Evolutionary conservation across 202 grass and related monocot species (phyloP).

Genomic region (Panicum hallii): DNA sequence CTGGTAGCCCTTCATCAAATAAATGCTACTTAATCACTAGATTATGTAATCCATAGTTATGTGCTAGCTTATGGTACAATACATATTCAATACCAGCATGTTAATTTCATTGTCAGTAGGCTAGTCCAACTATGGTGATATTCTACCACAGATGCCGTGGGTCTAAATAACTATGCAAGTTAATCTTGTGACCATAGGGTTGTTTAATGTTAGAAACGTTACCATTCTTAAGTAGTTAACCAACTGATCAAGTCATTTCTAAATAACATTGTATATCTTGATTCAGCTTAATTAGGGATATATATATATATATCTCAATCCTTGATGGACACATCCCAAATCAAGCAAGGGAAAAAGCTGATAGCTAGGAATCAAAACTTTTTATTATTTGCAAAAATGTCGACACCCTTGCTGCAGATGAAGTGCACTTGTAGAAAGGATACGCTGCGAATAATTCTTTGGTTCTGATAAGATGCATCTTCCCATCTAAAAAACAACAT

Average conservation of each 20-base stretch:
- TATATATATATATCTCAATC: too few species aligned
- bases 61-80: background rate
- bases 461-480: background rate
- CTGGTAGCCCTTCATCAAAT: background rate
- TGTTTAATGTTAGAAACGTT: background rate
- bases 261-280: background rate
- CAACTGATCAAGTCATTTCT: background rate
- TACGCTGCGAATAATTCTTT: background rate
- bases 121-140: background rate
- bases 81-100: background rate
- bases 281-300: background rate
- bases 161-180: background rate
- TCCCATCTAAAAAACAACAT: background rate
- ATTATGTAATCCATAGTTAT: background rate
- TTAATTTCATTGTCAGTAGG: background rate
- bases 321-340: background rate
- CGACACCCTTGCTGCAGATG: background rate
- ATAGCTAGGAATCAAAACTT: background rate
- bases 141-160: background rate
- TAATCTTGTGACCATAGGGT: background rate
- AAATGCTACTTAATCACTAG: background rate
- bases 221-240: background rate
- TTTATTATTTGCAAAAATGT: background rate
- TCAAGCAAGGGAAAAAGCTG: background rate
- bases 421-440: slow-evolving; percentile 18